A percentile compares a stretch with the other conserved stretches of the same genome.
phyloP scores from a whole-genome alignment of 2,329 filamentous ascomycete species.

The Fusarium xyrophilum region DNA sequence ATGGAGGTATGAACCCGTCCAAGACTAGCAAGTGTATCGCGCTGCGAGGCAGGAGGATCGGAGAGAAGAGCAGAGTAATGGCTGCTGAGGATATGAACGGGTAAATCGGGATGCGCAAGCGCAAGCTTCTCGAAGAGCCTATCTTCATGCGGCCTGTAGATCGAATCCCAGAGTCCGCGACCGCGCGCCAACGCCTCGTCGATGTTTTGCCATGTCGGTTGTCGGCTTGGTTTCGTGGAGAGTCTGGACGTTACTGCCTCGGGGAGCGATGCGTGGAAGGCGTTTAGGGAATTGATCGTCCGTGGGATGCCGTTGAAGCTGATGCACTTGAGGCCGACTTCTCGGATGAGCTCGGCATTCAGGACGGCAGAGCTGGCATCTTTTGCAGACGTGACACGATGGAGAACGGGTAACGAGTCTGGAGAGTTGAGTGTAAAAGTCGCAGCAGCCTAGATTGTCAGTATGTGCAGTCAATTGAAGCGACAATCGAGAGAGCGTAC shows the following conservation, averaged over 20 bases:
- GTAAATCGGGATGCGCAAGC: slow-evolving; percentile 79
- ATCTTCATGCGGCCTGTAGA: slow-evolving; percentile 76
- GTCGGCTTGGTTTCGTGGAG: slow-evolving; percentile 63
- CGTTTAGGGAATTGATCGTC: slow-evolving; percentile 81
- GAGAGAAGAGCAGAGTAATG: slow-evolving; percentile 79
- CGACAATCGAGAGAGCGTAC: slow-evolving; percentile 48
- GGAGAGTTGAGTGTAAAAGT: slow-evolving; percentile 89
- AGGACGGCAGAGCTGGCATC: slow-evolving; percentile 45
- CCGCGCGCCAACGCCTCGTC: slow-evolving; percentile 64
- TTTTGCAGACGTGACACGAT: slow-evolving; percentile 54
- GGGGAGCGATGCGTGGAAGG: slow-evolving; percentile 71
- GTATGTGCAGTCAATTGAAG: background rate
- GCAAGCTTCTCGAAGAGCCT: slow-evolving; percentile 76
- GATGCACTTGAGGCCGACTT: slow-evolving; percentile 78
- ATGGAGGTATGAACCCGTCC: slow-evolving; percentile 76
- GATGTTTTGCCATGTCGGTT: slow-evolving; percentile 60
- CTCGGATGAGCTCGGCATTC: slow-evolving; percentile 75
- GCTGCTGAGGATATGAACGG: slow-evolving; percentile 76
- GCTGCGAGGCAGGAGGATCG: slow-evolving; percentile 62
- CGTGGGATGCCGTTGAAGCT: slow-evolving; percentile 84
- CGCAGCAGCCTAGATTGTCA: slow-evolving; percentile 68
- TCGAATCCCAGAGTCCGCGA: slow-evolving; percentile 72
- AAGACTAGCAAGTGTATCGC: slow-evolving; percentile 58
- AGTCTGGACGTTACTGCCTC: slow-evolving; percentile 60
- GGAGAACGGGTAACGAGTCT: slow-evolving; percentile 71